A percentile compares a stretch with the other conserved stretches of the same genome.
Conservation (phyloP, 495 filamentous ascomycete species). For the Aspergillus leporis region DNA sequence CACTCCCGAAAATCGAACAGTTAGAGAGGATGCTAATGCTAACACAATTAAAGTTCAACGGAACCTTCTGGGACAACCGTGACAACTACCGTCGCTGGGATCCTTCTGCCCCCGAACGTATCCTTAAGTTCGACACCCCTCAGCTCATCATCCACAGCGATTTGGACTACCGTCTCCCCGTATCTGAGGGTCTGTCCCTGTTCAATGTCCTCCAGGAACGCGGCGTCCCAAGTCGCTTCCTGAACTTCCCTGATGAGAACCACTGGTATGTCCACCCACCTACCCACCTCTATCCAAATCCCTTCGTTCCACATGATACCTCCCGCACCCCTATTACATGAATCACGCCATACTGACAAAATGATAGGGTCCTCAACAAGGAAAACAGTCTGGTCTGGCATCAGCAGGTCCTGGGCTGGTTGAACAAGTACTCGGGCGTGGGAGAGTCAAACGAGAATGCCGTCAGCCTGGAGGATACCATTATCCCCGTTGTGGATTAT, state of each 20-base stretch:
- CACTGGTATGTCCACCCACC: constrained; percentile 36
- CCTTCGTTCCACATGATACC: too few species aligned
- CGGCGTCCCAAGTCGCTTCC: constrained; percentile 57
- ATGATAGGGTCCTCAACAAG: constrained; percentile 32
- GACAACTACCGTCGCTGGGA: constrained; percentile 47
- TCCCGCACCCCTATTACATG: too few species aligned
- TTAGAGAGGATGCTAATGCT: too few species aligned
- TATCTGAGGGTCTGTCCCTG: constrained; percentile 42
- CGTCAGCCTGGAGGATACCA: constrained; percentile 37
- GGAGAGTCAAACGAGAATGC: constrained; percentile 27
- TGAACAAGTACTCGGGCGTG: constrained; percentile 44
- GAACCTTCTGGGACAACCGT: constrained; percentile 43
- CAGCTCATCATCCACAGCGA: constrained; percentile 50
- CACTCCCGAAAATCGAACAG: neutral
- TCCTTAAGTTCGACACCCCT: constrained; percentile 42
- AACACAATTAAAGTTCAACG: constrained; percentile 35
- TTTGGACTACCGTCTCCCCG: constrained; percentile 44
- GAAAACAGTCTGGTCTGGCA: constrained; percentile 53
- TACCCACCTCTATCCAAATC: too few species aligned
- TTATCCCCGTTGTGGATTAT: constrained; percentile 34
- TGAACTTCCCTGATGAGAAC: constrained; percentile 57
- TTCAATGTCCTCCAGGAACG: constrained; percentile 52
- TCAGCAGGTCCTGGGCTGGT: constrained; percentile 49
- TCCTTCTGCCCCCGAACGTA: constrained; percentile 37
- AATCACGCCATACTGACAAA: neutral